phyloP scores from a whole-genome alignment of 2,329 filamentous ascomycete species.

The Talaromyces sp. region DNA sequence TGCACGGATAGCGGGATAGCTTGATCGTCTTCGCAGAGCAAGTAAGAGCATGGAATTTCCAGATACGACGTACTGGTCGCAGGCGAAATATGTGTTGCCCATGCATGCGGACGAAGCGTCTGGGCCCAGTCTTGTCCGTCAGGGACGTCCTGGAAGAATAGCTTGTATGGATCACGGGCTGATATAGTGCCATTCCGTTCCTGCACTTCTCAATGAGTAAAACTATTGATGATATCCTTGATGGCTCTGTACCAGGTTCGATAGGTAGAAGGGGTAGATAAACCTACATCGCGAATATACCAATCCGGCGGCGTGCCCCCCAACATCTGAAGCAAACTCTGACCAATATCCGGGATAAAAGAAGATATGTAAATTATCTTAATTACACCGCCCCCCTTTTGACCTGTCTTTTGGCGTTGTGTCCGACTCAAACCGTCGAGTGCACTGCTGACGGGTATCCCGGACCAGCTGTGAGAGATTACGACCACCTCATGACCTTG shows the following conservation, averaged over 20 bases:
- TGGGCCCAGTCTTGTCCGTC: conserved; percentile 26
- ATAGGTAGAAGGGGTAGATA: too few relatives aligned
- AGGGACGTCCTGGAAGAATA: conserved; percentile 31
- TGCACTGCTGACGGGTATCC: conserved; percentile 33
- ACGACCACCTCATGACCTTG: conserved; percentile 29
- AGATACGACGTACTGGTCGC: conserved; percentile 25
- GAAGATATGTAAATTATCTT: conserved; percentile 31
- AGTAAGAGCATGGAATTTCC: conserved; percentile 23
- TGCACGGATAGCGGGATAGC: conserved; percentile 28
- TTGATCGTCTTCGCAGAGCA: conserved; percentile 28
- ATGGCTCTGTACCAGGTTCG: too few relatives aligned
- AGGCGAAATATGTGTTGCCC: conserved; percentile 25
- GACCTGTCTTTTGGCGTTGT: conserved; percentile 23
- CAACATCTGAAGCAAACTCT: conserved; percentile 28
- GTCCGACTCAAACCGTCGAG: conserved; percentile 22
- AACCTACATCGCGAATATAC: conserved; percentile 29
- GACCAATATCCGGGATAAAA: conserved; percentile 29
- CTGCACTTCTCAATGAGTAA: not conserved
- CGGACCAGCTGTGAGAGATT: conserved; percentile 34
- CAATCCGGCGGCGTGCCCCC: conserved; percentile 25
- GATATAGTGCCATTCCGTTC: conserved; percentile 22
- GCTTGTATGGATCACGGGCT: conserved; percentile 20
- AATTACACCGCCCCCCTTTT: conserved; percentile 32
- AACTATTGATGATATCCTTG: too few relatives aligned
- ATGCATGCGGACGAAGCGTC: conserved; percentile 28